Evolutionary conservation across 495 filamentous ascomycete species (phyloP).

Genomic region (Rusavskia elegans): DNA sequence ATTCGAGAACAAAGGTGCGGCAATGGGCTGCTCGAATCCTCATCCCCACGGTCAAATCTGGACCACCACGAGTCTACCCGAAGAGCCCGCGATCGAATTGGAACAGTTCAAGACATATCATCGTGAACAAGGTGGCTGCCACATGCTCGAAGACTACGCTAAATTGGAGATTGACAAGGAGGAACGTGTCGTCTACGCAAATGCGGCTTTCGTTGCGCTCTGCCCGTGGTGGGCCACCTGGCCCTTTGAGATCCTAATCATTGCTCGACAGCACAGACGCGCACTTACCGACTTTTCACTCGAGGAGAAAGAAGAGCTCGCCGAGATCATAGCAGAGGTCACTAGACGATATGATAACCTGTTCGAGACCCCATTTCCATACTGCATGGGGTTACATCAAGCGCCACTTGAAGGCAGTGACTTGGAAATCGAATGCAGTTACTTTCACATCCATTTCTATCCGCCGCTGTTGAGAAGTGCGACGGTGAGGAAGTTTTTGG

Average conservation of each 20-base stretch:
- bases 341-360: constrained; percentile 90
- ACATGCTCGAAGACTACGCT: constrained; percentile 77
- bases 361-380: constrained; percentile 92
- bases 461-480: constrained; percentile 85
- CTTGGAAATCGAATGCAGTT: constrained; percentile 70
- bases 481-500: constrained; percentile 87
- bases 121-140: constrained; percentile 46
- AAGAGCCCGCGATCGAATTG: constrained; percentile 71
- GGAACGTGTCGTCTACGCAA: constrained; percentile 78
- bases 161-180: constrained; percentile 63
- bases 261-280: constrained; percentile 64
- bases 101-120: constrained; percentile 62
- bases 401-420: constrained; percentile 73
- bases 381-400: constrained; percentile 89
- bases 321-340: constrained; percentile 71
- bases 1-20: constrained; percentile 95
- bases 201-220: constrained; percentile 63
- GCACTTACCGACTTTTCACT: constrained; percentile 64
- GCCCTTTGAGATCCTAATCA: constrained; percentile 92
- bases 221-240: constrained; percentile 96
- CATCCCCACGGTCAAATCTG: constrained; percentile 95
- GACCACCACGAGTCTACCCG: constrained; percentile 78
- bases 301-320: constrained; percentile 51
- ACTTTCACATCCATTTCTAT: constrained; percentile 96
- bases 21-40: constrained; percentile 98